Evolutionary conservation across 306 rosid genomes (phyloP).

Genomic region (Quercus rubra): DNA sequence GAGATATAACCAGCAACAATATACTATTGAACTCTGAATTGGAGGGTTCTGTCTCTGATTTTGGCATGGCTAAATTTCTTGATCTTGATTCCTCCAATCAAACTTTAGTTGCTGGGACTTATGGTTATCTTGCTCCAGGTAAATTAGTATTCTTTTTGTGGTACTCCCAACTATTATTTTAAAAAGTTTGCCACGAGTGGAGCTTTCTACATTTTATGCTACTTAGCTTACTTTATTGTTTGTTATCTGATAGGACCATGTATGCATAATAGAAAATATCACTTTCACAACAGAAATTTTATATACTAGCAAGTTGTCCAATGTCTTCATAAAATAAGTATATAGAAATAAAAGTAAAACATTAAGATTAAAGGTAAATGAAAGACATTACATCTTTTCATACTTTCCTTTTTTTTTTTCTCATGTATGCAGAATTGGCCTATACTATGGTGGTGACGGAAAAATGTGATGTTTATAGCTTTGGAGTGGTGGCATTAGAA

Average conservation of each 20-base stretch:
- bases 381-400: background rate
- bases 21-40: no score
- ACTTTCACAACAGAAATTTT: no score
- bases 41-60: no score
- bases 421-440: background rate
- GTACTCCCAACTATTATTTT: background rate
- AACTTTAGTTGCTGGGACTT: no score
- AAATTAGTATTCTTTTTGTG: background rate
- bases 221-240: background rate
- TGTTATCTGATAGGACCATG: no score
- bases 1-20: no score
- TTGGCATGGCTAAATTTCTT: no score
- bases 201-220: background rate
- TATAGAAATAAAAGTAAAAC: no score
- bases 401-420: no score
- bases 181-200: no score
- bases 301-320: background rate
- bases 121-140: slow-evolving; percentile 23
- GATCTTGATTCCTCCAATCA: no score
- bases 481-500: slow-evolving; percentile 22
- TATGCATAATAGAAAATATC: no score
- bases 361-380: background rate
- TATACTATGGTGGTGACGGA: slow-evolving; percentile 1
- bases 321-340: background rate
- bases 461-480: slow-evolving; percentile 21